Base-by-base conservation (phyloP, 2,329 filamentous ascomycete genomes). In the Pestalotiopsis sp. region DNA sequence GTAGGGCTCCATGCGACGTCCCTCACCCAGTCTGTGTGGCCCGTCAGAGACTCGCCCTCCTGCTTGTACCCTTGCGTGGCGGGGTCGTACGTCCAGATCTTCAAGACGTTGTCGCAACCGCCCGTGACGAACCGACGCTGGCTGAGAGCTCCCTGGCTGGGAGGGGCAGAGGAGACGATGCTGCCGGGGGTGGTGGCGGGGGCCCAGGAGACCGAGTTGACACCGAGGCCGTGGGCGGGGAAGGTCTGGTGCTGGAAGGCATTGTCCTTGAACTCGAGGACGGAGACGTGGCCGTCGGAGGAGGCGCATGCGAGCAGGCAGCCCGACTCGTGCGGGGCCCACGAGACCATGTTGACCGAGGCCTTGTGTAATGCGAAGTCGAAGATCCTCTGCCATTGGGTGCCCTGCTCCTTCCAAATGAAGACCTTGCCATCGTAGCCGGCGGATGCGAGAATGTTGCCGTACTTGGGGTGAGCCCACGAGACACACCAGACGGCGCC, bases 381-480 rank as follows among this genome's bases (percentile, higher is more conserved):
- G 84, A 96, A 97, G 80, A 98, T 94, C 79, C 92, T 91, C 77
- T 94, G 92, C 92, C 92, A 94, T 75, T 88, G 85, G 74, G 86
- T 88, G 75, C 82, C 85, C 80, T 95, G 92, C 83, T 99, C 96
- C 80, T 95, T 94, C 94, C 95, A 99, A 86, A 99, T 97, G 81
- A 98, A 91, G 73, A 99, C 95, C 82, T 97, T 97, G 82, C 95
- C 96, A 82, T 99, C 96, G 84, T 98, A 99, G 73, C 93, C 94
- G 65, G 94, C 93, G 71, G 94, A 97, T 68, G 96, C 96, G 70
- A 99, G 91, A 78, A 99, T 98, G 80, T 95, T 98, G 84, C 96
- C 96, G 82, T 97, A 98, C 81, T 99, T 98, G 71, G 96, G 96
- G 79, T 99, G 96, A 63, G 95, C 95, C 96, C 96, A 99, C 75